phyloP scores from a whole-genome alignment of 2,329 filamentous ascomycete species.

The Corinectria fuckeliana region DNA sequence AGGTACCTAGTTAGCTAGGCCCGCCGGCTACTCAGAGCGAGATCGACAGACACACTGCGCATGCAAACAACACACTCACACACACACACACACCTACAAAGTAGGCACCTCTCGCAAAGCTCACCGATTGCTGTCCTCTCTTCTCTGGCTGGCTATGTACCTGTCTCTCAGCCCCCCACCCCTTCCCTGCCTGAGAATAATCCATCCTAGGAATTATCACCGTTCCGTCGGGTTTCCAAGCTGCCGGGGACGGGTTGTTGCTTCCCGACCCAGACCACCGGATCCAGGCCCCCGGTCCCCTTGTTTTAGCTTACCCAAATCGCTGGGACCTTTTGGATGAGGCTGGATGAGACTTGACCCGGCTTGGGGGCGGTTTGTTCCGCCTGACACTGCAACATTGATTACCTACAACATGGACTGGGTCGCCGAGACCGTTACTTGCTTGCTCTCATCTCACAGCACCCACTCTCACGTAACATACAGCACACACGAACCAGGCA shows the following conservation, averaged over 20 bases:
- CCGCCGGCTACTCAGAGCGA: not conserved
- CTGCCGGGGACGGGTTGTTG: conserved; percentile 28
- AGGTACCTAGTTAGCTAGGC: not conserved
- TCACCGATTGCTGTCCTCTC: not conserved
- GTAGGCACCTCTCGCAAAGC: too few species aligned
- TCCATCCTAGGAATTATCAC: not conserved
- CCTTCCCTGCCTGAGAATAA: not conserved
- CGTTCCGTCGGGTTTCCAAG: conserved; percentile 24
- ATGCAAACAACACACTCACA: not conserved
- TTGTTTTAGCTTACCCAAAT: conserved; percentile 32
- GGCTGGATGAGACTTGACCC: not conserved
- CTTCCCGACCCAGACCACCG: conserved; percentile 36
- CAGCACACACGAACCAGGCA: too few species aligned
- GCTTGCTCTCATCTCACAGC: not conserved
- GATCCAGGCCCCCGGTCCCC: conserved; percentile 32
- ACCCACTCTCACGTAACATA: not conserved
- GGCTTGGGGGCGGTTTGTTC: not conserved
- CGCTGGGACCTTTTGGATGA: conserved; percentile 24
- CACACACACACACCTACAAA: too few species aligned
- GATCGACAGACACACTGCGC: not conserved
- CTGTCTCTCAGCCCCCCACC: not conserved
- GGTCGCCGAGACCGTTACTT: too few species aligned
- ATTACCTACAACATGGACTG: too few species aligned
- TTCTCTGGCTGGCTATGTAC: too few species aligned
- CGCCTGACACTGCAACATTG: too few species aligned